phyloP scores from a whole-genome alignment of 805 yeast species.

The Wickerhamomyces bovis region DNA sequence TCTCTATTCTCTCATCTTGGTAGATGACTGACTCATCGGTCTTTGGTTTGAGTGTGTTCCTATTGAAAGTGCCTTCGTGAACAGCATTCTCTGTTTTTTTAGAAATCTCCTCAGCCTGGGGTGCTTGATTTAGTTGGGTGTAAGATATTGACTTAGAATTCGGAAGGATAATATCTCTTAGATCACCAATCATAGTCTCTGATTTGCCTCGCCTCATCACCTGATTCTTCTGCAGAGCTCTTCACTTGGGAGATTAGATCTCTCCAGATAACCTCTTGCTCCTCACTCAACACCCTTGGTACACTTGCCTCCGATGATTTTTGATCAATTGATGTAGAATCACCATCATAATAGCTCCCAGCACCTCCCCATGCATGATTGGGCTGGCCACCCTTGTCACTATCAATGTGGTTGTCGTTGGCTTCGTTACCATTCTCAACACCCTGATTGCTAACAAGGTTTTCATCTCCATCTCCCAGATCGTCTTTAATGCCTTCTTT shows the following conservation, averaged over 20 bases:
- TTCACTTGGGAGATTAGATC: neutral
- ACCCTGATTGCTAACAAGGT: neutral
- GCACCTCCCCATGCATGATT: neutral
- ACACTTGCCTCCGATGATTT: neutral
- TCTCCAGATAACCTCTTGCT: neutral
- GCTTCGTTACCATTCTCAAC: neutral
- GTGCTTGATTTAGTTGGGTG: neutral
- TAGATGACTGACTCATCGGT: neutral
- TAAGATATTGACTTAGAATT: conserved; percentile 7
- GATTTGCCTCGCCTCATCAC: conserved; percentile 10
- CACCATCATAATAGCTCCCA: neutral
- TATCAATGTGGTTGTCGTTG: neutral
- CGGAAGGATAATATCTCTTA: conserved; percentile 7
- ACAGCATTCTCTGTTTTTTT: neutral
- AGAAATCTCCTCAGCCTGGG: neutral
- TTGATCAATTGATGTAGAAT: neutral
- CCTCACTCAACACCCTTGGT: neutral
- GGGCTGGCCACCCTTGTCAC: neutral
- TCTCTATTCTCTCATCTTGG: neutral
- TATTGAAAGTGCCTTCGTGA: neutral
- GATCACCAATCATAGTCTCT: conserved; percentile 6
- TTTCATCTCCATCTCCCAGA: conserved; percentile 7
- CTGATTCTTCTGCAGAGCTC: neutral
- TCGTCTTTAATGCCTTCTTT: conserved; percentile 15
- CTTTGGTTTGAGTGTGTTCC: conserved; percentile 2